These are phyloP conservation scores for Termitomyces sp. DNA, from an alignment of 768 basidiomycete species.

Conservation along the genomic window DNA sequence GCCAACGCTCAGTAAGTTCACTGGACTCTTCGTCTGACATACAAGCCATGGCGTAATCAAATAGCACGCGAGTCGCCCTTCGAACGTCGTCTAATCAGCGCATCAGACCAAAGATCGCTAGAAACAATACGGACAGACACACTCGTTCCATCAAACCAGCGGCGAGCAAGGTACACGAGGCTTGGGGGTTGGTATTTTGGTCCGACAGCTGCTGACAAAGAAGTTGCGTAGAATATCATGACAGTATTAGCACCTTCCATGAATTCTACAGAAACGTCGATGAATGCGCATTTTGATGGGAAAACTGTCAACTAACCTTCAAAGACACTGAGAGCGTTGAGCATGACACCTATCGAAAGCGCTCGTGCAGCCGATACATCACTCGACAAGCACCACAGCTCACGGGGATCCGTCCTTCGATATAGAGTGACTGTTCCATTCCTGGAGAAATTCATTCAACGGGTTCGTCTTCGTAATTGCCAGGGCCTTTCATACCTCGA, in stretches of 20 bases:
- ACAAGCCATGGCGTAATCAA: slow-evolving; percentile 67
- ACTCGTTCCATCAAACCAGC: slow-evolving; percentile 79
- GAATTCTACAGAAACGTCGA: slow-evolving; percentile 39
- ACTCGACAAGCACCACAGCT: slow-evolving; percentile 70
- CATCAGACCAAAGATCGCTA: not conserved
- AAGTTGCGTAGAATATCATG: slow-evolving; percentile 75
- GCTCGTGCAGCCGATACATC: slow-evolving; percentile 66
- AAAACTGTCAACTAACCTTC: slow-evolving; percentile 40
- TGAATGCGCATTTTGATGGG: not conserved
- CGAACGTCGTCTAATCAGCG: slow-evolving; percentile 58
- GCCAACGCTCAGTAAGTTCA: slow-evolving; percentile 16
- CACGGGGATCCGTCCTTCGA: slow-evolving; percentile 25
- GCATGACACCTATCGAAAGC: slow-evolving; percentile 57
- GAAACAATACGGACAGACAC: slow-evolving; percentile 14
- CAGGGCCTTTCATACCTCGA: slow-evolving; percentile 33
- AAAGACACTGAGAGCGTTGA: slow-evolving; percentile 68
- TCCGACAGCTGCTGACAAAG: slow-evolving; percentile 60
- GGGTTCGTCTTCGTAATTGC: not conserved
- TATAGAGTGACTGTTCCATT: slow-evolving; percentile 36
- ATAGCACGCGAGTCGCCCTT: slow-evolving; percentile 68
- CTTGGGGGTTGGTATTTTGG: slow-evolving; percentile 58
- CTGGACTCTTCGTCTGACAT: slow-evolving; percentile 65
- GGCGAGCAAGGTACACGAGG: slow-evolving; percentile 62
- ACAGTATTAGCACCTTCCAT: slow-evolving; percentile 66
- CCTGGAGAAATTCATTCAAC: slow-evolving; percentile 20